phyloP scores from a whole-genome alignment of 2,329 filamentous ascomycete genomes.

The Epichloe uncinata region DNA sequence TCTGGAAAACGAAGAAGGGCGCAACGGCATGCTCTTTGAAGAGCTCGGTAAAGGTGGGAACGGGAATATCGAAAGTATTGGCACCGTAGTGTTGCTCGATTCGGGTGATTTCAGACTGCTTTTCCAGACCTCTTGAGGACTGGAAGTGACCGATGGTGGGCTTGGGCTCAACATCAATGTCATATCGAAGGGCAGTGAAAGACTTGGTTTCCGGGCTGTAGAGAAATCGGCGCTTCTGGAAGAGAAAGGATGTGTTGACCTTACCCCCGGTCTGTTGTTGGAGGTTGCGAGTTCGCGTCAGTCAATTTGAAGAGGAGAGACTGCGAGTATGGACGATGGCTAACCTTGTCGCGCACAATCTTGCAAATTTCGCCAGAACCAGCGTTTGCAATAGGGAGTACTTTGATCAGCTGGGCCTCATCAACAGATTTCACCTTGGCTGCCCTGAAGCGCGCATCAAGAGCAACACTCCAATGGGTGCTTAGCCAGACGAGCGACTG shows the following conservation, averaged over 20 bases:
- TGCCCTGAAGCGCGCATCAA: constrained; percentile 71
- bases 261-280: constrained; percentile 50
- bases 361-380: constrained; percentile 79
- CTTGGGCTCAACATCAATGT: constrained; percentile 75
- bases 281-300: not conserved
- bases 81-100: constrained; percentile 87
- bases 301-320: not conserved
- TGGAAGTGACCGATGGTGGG: constrained; percentile 70
- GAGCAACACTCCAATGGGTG: constrained; percentile 93
- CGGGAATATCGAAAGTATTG: constrained; percentile 95
- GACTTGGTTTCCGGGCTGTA: constrained; percentile 57
- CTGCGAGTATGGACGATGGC: constrained; percentile 5
- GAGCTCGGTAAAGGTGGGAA: constrained; percentile 87
- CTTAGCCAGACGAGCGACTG: constrained; percentile 89
- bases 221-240: constrained; percentile 95
- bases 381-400: constrained; percentile 80
- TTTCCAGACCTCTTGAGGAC: constrained; percentile 59
- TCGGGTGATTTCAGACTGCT: constrained; percentile 60
- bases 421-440: constrained; percentile 55
- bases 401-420: constrained; percentile 77
- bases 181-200: constrained; percentile 75
- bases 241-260: constrained; percentile 74
- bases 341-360: constrained; percentile 59
- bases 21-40: constrained; percentile 98
- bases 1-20: constrained; percentile 97